These are phyloP conservation scores for Coccomyxa subellipsoidea DNA, from an alignment of 163 green algal species.

Conservation along the genomic window DNA sequence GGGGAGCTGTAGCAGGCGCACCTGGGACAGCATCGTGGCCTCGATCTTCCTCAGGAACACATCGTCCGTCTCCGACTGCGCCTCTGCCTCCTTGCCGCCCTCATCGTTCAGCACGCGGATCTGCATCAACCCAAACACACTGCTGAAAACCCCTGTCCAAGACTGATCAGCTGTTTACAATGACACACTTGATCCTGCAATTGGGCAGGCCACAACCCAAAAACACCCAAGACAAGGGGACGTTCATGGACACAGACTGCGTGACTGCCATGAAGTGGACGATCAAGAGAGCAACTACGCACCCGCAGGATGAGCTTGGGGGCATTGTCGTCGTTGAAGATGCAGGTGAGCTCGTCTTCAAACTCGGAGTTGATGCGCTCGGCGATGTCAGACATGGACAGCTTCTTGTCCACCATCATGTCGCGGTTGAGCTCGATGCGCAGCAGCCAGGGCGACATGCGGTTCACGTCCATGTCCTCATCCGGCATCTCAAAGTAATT, in stretches of 20 bases:
- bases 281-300: neutral
- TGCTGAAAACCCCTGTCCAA: too few species aligned
- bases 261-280: neutral
- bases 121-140: constrained; percentile 5
- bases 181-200: too few species aligned
- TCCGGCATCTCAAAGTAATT: constrained; percentile 87
- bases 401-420: constrained; percentile 85
- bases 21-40: constrained; percentile 67
- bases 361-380: constrained; percentile 86
- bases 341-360: constrained; percentile 86
- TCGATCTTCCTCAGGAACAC: constrained; percentile 80
- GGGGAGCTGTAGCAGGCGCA: neutral
- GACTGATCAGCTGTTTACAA: too few species aligned
- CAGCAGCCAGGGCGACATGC: constrained; percentile 92
- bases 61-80: constrained; percentile 45
- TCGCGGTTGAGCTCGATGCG: constrained; percentile 83
- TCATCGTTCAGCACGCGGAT: constrained; percentile 43
- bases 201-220: too few species aligned
- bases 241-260: neutral
- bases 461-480: constrained; percentile 62
- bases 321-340: constrained; percentile 97
- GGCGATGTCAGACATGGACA: constrained; percentile 69
- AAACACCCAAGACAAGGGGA: too few species aligned
- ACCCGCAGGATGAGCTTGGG: constrained; percentile 86
- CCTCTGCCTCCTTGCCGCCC: constrained; percentile 31